phyloP scores from a whole-genome alignment of 352 stramenopile species.

The Phytophthora parvispora region DNA sequence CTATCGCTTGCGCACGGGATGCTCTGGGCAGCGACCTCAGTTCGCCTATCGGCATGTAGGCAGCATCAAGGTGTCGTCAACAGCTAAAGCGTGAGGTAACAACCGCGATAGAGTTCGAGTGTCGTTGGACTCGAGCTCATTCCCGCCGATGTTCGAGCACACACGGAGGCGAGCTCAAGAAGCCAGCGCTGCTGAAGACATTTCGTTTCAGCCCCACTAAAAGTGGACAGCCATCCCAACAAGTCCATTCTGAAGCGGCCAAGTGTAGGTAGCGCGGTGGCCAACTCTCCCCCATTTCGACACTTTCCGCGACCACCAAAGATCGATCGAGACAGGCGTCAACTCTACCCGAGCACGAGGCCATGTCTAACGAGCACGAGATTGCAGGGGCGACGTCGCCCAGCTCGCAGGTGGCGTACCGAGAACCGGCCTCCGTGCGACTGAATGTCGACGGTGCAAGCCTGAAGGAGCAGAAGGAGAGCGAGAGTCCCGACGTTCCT shows the following conservation, averaged over 20 bases:
- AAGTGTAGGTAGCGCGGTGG: background rate
- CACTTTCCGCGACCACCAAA: background rate
- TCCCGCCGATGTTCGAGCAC: background rate
- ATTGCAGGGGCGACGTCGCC: slow-evolving; percentile 18
- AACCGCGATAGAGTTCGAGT: background rate
- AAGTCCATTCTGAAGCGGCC: background rate
- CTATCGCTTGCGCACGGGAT: no score
- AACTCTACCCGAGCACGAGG: background rate
- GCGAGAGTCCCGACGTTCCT: slow-evolving; percentile 5
- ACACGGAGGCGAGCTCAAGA: background rate
- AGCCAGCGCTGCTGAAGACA: background rate
- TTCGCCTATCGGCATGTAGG: background rate
- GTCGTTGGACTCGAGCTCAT: slow-evolving; percentile 7
- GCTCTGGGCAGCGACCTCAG: background rate
- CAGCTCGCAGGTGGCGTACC: slow-evolving; percentile 9
- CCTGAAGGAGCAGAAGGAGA: slow-evolving; percentile 15
- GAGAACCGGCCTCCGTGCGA: slow-evolving; percentile 20
- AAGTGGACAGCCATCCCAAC: slow-evolving; percentile 5
- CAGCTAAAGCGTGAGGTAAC: background rate
- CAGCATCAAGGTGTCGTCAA: background rate
- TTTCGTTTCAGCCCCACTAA: slow-evolving; percentile 8
- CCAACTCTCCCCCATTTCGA: background rate
- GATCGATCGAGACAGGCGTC: slow-evolving; percentile 1
- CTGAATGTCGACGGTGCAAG: slow-evolving; percentile 1
- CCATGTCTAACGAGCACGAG: slow-evolving; percentile 9